phyloP scores from a whole-genome alignment of 2,329 filamentous ascomycete species.

The Fusarium sp. region DNA sequence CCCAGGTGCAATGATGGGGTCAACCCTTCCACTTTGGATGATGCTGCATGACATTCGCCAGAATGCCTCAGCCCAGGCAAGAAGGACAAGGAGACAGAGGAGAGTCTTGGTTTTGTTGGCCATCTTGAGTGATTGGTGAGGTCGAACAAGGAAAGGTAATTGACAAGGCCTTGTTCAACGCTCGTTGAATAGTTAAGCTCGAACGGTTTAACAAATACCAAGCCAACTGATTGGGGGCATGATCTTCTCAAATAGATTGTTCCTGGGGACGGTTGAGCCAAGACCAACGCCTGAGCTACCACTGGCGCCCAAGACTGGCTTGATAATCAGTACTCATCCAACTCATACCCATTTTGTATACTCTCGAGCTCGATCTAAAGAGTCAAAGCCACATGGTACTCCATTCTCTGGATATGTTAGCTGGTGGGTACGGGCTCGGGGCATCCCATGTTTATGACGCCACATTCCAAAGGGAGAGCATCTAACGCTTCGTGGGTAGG shows the following conservation, averaged over 20 bases:
- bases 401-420: constrained; percentile 11
- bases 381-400: constrained; percentile 17
- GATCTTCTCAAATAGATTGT: constrained; percentile 33
- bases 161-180: constrained; percentile 21
- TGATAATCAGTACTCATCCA: constrained; percentile 4
- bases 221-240: constrained; percentile 15
- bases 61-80: constrained; percentile 31
- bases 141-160: constrained; percentile 18
- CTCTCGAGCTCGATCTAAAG: constrained; percentile 15
- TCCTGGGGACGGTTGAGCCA: not conserved
- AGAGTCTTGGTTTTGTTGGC: constrained; percentile 14
- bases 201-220: not conserved
- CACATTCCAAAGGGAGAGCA: constrained; percentile 23
- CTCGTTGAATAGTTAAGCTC: constrained; percentile 4
- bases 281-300: constrained; percentile 8
- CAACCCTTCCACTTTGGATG: constrained; percentile 41
- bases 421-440: constrained; percentile 5
- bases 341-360: constrained; percentile 8
- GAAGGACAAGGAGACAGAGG: constrained; percentile 24
- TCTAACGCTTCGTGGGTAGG: constrained; percentile 3
- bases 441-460: constrained; percentile 19
- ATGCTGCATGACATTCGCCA: constrained; percentile 45
- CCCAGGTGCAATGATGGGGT: constrained; percentile 41
- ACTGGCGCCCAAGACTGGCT: not conserved
- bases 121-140: constrained; percentile 25